Conservation (phyloP, 2,329 filamentous ascomycete species). For the Penicillium sp. region DNA sequence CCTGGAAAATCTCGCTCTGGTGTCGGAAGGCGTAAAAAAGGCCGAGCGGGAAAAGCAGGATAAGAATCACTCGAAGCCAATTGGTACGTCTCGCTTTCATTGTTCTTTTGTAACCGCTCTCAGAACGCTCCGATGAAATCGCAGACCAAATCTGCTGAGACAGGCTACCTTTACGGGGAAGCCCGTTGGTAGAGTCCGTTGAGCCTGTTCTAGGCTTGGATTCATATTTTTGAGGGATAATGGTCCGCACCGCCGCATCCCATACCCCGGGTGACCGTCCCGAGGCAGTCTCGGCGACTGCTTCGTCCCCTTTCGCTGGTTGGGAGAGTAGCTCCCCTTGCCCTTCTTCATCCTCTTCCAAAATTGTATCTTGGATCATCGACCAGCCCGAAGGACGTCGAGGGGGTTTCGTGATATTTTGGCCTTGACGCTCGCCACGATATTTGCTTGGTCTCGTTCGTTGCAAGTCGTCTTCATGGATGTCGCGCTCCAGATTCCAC, state of each 20-base stretch:
- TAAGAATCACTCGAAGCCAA: conserved; percentile 8
- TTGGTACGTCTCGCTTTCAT: background rate
- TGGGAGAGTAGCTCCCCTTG: conserved; percentile 12
- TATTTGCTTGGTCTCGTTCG: conserved; percentile 32
- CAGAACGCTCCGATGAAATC: background rate
- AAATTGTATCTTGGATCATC: conserved; percentile 29
- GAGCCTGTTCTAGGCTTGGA: conserved; percentile 11
- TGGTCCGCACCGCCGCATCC: conserved; percentile 27
- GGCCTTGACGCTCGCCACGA: conserved; percentile 25
- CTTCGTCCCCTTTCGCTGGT: conserved; percentile 1
- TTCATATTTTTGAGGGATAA: conserved; percentile 22
- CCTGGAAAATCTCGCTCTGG: background rate
- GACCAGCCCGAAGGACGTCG: conserved; percentile 37
- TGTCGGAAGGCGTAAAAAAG: conserved; percentile 9
- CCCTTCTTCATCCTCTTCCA: conserved; percentile 28
- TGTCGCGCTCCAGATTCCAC: conserved; percentile 38
- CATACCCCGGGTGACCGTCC: conserved; percentile 2
- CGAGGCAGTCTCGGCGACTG: background rate
- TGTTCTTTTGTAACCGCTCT: background rate
- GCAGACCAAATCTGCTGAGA: conserved; percentile 5
- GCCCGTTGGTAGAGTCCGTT: background rate
- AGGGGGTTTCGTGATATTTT: conserved; percentile 39
- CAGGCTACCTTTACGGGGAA: conserved; percentile 8
- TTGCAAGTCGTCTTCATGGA: conserved; percentile 39
- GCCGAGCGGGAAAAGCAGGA: conserved; percentile 15